Conservation (phyloP, 208 protist genomes). For the Angomonas ambiguus region DNA sequence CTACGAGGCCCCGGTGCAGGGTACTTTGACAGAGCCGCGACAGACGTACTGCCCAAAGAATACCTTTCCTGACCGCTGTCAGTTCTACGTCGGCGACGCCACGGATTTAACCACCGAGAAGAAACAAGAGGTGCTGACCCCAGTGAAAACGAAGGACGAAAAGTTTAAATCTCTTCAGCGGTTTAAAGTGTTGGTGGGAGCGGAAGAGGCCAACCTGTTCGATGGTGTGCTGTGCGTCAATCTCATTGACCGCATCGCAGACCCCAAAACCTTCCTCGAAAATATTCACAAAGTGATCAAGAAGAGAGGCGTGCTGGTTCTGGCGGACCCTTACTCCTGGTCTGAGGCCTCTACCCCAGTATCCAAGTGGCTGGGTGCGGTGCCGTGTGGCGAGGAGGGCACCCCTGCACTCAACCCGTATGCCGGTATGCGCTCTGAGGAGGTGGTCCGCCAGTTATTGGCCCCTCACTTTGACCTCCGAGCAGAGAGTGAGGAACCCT, state of each 20-base stretch:
- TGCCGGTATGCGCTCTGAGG: constrained; percentile 47
- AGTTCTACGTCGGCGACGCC: constrained; percentile 60
- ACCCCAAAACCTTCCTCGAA: constrained; percentile 57
- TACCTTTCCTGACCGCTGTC: constrained; percentile 34
- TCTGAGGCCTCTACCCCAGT: constrained; percentile 58
- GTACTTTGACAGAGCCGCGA: constrained; percentile 43
- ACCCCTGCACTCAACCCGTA: constrained; percentile 14
- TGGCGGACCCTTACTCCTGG: constrained; percentile 86
- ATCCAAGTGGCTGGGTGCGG: constrained; percentile 71
- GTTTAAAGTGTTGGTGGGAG: constrained; percentile 55
- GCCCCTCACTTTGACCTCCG: constrained; percentile 65
- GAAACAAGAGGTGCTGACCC: background rate
- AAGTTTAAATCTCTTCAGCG: constrained; percentile 20
- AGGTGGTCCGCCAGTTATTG: constrained; percentile 55
- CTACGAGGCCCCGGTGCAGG: constrained; percentile 59
- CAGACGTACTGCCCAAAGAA: constrained; percentile 20
- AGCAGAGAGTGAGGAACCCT: constrained; percentile 70
- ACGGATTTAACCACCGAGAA: constrained; percentile 48
- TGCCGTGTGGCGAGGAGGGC: background rate
- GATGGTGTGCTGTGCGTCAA: constrained; percentile 77
- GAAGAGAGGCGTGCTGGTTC: constrained; percentile 64
- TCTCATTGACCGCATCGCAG: constrained; percentile 75
- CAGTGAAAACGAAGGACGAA: constrained; percentile 13
- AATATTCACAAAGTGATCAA: constrained; percentile 35
- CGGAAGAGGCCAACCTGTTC: constrained; percentile 48